These are phyloP conservation scores for Polyporus tsugae DNA, from an alignment of 1,284 basidiomycete species.

Conservation along the genomic window DNA sequence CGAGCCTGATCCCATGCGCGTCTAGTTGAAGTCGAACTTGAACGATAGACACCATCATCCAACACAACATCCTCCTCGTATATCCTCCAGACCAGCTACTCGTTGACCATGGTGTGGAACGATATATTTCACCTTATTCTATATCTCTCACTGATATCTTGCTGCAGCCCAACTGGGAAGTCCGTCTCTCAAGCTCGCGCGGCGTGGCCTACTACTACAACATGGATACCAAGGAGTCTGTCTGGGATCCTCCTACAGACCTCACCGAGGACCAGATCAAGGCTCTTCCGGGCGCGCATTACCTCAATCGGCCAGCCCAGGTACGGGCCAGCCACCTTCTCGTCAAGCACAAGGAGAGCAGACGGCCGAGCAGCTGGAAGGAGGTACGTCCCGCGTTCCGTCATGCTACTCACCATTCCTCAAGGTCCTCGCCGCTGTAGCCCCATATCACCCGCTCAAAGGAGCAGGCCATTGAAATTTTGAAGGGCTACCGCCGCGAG, in stretches of 20 bases:
- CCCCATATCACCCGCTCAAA: slow-evolving; percentile 88
- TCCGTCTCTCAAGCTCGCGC: slow-evolving; percentile 85
- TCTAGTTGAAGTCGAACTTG: background rate
- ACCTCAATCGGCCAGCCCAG: slow-evolving; percentile 55
- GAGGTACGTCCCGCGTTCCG: slow-evolving; percentile 63
- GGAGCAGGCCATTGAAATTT: slow-evolving; percentile 85
- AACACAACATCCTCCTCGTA: background rate
- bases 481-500: slow-evolving; percentile 69
- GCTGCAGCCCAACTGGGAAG: slow-evolving; percentile 64
- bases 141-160: background rate
- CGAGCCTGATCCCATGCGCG: slow-evolving; percentile 14
- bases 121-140: background rate
- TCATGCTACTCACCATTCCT: background rate
- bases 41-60: background rate
- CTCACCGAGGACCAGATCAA: slow-evolving; percentile 71
- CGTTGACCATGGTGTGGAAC: background rate
- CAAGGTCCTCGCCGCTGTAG: slow-evolving; percentile 48
- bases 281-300: slow-evolving; percentile 73
- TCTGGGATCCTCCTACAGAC: slow-evolving; percentile 84
- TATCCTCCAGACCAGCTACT: background rate
- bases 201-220: slow-evolving; percentile 93
- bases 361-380: slow-evolving; percentile 93
- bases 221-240: slow-evolving; percentile 70
- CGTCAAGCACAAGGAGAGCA: slow-evolving; percentile 90
- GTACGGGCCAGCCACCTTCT: slow-evolving; percentile 95